Conservation (phyloP, 768 basidiomycete species). For the Suillus brevipes region DNA sequence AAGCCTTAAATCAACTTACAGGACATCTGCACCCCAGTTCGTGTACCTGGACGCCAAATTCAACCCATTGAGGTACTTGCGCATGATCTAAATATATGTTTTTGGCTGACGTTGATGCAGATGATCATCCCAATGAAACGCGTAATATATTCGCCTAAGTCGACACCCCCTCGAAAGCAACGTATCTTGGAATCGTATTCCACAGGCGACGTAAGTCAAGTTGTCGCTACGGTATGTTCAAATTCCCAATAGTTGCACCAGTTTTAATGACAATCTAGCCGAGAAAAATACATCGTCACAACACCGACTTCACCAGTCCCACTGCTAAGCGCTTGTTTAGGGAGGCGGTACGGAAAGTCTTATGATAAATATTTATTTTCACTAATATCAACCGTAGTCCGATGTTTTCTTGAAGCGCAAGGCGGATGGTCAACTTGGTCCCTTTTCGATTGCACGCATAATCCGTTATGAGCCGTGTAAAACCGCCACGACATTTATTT, state of each 20-base stretch:
- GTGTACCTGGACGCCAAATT: too few relatives aligned
- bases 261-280: neutral
- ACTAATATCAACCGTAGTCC: neutral
- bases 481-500: neutral
- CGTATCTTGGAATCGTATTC: neutral
- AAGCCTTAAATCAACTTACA: too few relatives aligned
- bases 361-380: neutral
- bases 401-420: neutral
- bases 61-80: too few relatives aligned
- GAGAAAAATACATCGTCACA: neutral
- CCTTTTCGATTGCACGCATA: neutral
- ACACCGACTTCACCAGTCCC: neutral
- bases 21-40: too few relatives aligned
- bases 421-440: neutral
- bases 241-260: neutral
- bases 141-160: neutral
- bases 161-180: neutral
- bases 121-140: neutral
- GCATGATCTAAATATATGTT: too few relatives aligned
- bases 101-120: neutral
- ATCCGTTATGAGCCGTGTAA: neutral
- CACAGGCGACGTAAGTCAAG: neutral
- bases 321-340: neutral
- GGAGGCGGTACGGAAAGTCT: neutral
- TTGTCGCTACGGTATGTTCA: neutral